These are phyloP conservation scores for Debaryomyces hansenii DNA, from an alignment of 805 yeast genomes.

Conservation along the genomic window DNA sequence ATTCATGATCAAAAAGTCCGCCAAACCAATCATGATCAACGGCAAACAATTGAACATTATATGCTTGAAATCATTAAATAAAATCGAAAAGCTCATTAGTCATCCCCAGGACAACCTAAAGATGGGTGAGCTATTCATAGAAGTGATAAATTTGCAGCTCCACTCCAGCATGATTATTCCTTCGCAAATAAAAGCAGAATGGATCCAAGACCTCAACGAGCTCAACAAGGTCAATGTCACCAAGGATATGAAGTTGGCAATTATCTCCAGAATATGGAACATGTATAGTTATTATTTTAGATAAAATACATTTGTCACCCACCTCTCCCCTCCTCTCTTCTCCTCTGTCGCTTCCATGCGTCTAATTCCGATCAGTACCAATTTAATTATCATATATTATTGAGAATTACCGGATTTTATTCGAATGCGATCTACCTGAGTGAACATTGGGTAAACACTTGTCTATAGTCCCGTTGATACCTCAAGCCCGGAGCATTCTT, in stretches of 20 bases:
- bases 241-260: constrained; percentile 40
- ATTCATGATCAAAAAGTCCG: constrained; percentile 29
- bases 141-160: constrained; percentile 56
- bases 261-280: constrained; percentile 61
- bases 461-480: no score
- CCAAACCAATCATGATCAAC: constrained; percentile 29
- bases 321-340: background rate
- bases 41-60: constrained; percentile 34
- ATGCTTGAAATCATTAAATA: constrained; percentile 50
- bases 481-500: no score
- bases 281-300: constrained; percentile 48
- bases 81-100: constrained; percentile 50
- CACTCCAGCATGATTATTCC: constrained; percentile 55
- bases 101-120: constrained; percentile 11
- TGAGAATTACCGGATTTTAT: no score
- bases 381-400: no score
- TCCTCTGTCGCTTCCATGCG: background rate
- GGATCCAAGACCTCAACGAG: constrained; percentile 65
- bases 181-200: constrained; percentile 45
- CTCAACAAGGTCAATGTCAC: constrained; percentile 44
- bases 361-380: background rate
- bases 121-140: constrained; percentile 64
- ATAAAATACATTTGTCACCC: constrained; percentile 1
- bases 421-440: no score
- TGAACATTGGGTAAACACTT: no score